Percentiles rank a stretch among this genome's conserved stretches.
Evolutionary conservation across 1,284 basidiomycete species (phyloP).

Genomic region (Volvariella volvacea): DNA sequence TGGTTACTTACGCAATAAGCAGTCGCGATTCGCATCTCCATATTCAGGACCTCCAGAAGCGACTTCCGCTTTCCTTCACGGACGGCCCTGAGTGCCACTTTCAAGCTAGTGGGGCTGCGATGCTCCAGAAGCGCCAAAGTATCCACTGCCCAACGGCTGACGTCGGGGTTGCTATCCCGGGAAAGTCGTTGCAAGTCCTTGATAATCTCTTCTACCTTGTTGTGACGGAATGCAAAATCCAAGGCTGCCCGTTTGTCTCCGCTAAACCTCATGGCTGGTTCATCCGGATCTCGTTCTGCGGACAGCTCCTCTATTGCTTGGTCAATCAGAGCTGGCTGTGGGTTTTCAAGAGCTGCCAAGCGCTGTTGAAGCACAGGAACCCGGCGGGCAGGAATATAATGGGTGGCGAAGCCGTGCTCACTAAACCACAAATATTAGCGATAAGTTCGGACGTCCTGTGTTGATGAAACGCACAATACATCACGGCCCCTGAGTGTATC

Average conservation of each 20-base stretch:
- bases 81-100: conserved; percentile 76
- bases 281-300: conserved; percentile 50
- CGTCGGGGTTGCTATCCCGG: conserved; percentile 32
- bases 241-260: conserved; percentile 69
- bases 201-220: conserved; percentile 68
- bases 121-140: conserved; percentile 60
- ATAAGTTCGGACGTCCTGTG: conserved; percentile 1
- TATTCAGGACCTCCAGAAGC: conserved; percentile 66
- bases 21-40: conserved; percentile 77
- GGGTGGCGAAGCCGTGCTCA: conserved; percentile 87
- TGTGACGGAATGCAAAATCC: conserved; percentile 71
- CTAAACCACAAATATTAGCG: conserved; percentile 30
- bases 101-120: conserved; percentile 87
- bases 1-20: conserved; percentile 61
- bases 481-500: conserved; percentile 68
- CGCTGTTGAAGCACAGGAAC: conserved; percentile 63
- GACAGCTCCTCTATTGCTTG: conserved; percentile 65
- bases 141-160: conserved; percentile 68
- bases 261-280: conserved; percentile 48
- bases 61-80: conserved; percentile 59
- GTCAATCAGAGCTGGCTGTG: conserved; percentile 32
- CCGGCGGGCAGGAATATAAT: conserved; percentile 76
- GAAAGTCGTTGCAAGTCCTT: conserved; percentile 45
- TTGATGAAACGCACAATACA: conserved; percentile 59
- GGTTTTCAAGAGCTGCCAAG: conserved; percentile 55